Base-by-base conservation (phyloP, 2,329 filamentous ascomycete genomes). In the Neonectria neomacrospora region DNA sequence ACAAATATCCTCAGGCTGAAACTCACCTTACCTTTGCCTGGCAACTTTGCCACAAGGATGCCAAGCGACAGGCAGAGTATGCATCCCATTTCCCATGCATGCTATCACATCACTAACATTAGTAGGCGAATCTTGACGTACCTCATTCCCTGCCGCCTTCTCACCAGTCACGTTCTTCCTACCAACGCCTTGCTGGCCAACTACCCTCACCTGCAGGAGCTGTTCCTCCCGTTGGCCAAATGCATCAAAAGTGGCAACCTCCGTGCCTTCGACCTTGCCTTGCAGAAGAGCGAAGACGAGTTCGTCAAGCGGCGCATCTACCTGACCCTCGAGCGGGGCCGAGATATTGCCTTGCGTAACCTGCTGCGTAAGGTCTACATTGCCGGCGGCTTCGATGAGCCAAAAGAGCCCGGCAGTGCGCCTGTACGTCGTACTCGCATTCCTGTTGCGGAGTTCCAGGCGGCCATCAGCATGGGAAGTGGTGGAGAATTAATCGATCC, bases 221-320 rank as follows among this genome's bases (percentile, higher is more conserved):
- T 97, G 7, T 97, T 97, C 77, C 83, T 89, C 1, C 93, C 94
- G 0, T 83, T 99, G 1, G 89, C 90, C 34, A 80, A 83, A 41
- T 94, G 92, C 76, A 97, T 99, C 76, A 92, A 91, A 71, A 86
- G 83, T 61, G 95, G 94, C 30, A 90, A 97, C 71, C 86, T 99
- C 10, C 86, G 89, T 54, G 91, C 89, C 11, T 98, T 98, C 73
- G 94, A 97, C 72, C 80, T 88, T 18, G 94, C 94, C 2, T 85
- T 99, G 28, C 86, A 90, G 53, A 88, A 90, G 8, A 91, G 92
- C 26, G 94, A 98, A 79, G 89, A 94, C n/a, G 92, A 96, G 70
- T 97, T 98, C 71, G 94, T 98, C 67, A 95, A 92, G 77, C 88
- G 91, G 30, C 91, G 95, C 47, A 97, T 99, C 71, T 99, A 98